Conservation (phyloP, 2,329 filamentous ascomycete species). For the Arthrinium puccinioides region DNA sequence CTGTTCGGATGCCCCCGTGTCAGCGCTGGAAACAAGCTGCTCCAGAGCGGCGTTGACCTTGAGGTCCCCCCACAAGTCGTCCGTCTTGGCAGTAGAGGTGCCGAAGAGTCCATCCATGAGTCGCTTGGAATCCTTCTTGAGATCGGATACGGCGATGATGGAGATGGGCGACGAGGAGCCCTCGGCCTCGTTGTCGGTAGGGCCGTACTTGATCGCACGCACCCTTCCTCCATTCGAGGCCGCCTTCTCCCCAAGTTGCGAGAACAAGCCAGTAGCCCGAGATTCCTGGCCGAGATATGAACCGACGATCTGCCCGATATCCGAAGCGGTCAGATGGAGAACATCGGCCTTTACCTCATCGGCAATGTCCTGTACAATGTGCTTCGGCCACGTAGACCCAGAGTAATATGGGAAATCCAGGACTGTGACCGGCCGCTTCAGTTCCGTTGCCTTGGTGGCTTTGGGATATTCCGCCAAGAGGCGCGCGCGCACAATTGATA, state of each 20-base stretch:
- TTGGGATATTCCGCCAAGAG: slow-evolving; percentile 16
- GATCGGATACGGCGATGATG: slow-evolving; percentile 12
- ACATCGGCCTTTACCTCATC: slow-evolving; percentile 57
- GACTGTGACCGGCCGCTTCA: slow-evolving; percentile 20
- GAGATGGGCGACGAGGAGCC: slow-evolving; percentile 6
- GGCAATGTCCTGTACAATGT: slow-evolving; percentile 49
- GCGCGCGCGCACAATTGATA: slow-evolving; percentile 15
- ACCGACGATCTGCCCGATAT: slow-evolving; percentile 62
- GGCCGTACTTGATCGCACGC: slow-evolving; percentile 5
- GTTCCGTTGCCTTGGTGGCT: slow-evolving; percentile 12
- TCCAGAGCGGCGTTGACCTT: slow-evolving; percentile 53
- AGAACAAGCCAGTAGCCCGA: slow-evolving; percentile 36
- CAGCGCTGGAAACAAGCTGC: slow-evolving; percentile 43
- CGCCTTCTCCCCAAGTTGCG: slow-evolving; percentile 49
- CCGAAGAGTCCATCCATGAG: slow-evolving; percentile 38
- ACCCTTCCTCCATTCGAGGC: slow-evolving; percentile 46
- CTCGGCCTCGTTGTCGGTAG: slow-evolving; percentile 8
- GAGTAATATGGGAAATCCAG: slow-evolving; percentile 17
- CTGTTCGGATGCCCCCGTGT: slow-evolving; percentile 23
- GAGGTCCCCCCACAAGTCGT: slow-evolving; percentile 53
- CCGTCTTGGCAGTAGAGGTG: slow-evolving; percentile 27
- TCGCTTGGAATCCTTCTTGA: slow-evolving; percentile 16
- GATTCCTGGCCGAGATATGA: slow-evolving; percentile 60
- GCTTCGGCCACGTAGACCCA: slow-evolving; percentile 13
- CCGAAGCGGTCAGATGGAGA: slow-evolving; percentile 60